These are phyloP conservation scores for Phytophthora europaea DNA, from an alignment of 352 stramenopile genomes.

Conservation along the genomic window DNA sequence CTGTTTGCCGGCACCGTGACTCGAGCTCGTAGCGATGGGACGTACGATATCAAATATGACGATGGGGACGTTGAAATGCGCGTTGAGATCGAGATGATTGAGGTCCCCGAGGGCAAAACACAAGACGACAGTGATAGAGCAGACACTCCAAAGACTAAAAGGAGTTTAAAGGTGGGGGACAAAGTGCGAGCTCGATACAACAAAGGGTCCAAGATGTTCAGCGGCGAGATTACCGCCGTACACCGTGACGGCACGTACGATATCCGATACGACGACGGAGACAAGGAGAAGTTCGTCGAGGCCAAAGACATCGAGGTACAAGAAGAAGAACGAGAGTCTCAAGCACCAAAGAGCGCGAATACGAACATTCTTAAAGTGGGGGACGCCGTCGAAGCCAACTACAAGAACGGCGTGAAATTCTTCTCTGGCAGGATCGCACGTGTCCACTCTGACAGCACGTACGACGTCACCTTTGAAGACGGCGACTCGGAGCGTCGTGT, in stretches of 20 bases:
- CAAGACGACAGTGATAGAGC: background rate
- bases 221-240: slow-evolving; percentile 37
- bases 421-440: slow-evolving; percentile 72
- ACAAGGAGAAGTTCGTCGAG: slow-evolving; percentile 50
- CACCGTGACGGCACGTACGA: slow-evolving; percentile 69
- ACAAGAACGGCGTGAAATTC: slow-evolving; percentile 49
- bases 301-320: slow-evolving; percentile 44
- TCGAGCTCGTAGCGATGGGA: slow-evolving; percentile 56
- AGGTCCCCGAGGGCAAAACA: slow-evolving; percentile 22
- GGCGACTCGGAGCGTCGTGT: slow-evolving; percentile 61
- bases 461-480: slow-evolving; percentile 64
- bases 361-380: slow-evolving; percentile 25
- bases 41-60: slow-evolving; percentile 79
- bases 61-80: slow-evolving; percentile 58
- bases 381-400: slow-evolving; percentile 45
- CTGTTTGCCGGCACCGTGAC: slow-evolving; percentile 55
- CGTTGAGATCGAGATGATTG: slow-evolving; percentile 37
- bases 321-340: slow-evolving; percentile 8
- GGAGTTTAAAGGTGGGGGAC: slow-evolving; percentile 41
- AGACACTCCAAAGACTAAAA: background rate
- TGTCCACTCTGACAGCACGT: slow-evolving; percentile 61
- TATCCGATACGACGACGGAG: slow-evolving; percentile 70
- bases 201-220: slow-evolving; percentile 51
- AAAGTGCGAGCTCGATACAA: slow-evolving; percentile 57
- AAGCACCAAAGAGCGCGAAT: background rate